phyloP scores from a whole-genome alignment of 2,329 filamentous ascomycete species.

The Mycosphaerelloides madeirae region DNA sequence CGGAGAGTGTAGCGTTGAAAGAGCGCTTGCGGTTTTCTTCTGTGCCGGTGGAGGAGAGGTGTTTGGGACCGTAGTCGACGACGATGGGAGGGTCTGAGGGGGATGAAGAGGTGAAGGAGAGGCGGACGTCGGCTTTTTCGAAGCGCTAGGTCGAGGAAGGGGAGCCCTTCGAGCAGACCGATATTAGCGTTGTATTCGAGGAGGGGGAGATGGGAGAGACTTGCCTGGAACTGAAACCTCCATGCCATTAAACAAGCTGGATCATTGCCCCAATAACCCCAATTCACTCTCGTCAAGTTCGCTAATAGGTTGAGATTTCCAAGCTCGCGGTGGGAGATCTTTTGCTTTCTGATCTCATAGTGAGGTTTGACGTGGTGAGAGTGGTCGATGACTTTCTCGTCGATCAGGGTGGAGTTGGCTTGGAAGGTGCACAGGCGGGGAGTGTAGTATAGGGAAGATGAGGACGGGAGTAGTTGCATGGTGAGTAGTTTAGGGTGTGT shows the following conservation, averaged over 20 bases:
- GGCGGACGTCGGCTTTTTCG: conserved; percentile 11
- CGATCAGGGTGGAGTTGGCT: conserved; percentile 6
- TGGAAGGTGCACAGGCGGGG: conserved; percentile 11
- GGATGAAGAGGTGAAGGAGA: conserved; percentile 1
- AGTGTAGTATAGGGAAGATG: background rate
- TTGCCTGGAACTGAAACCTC: conserved; percentile 11
- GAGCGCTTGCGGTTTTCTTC: conserved; percentile 8
- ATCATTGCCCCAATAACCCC: conserved; percentile 8
- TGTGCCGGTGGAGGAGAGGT: conserved; percentile 8
- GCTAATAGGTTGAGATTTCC: conserved; percentile 10
- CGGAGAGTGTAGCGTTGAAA: conserved; percentile 10
- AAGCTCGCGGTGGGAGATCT: conserved; percentile 9
- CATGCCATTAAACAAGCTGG: conserved; percentile 12
- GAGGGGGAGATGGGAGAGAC: conserved; percentile 5
- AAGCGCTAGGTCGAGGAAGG: conserved; percentile 6
- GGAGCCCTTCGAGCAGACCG: background rate
- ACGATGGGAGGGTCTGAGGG: conserved; percentile 1
- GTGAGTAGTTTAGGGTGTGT: background rate
- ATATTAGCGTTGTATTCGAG: conserved; percentile 8
- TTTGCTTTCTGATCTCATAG: conserved; percentile 4
- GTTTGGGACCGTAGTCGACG: conserved; percentile 13
- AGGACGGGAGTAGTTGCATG: background rate
- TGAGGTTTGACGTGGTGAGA: conserved; percentile 9
- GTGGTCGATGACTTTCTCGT: conserved; percentile 15
- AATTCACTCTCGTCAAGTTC: conserved; percentile 10